Percentiles rank a stretch among this genome's conserved stretches.
phyloP scores from a whole-genome alignment of 2,329 filamentous ascomycete species.

The Colletotrichum viniferum region DNA sequence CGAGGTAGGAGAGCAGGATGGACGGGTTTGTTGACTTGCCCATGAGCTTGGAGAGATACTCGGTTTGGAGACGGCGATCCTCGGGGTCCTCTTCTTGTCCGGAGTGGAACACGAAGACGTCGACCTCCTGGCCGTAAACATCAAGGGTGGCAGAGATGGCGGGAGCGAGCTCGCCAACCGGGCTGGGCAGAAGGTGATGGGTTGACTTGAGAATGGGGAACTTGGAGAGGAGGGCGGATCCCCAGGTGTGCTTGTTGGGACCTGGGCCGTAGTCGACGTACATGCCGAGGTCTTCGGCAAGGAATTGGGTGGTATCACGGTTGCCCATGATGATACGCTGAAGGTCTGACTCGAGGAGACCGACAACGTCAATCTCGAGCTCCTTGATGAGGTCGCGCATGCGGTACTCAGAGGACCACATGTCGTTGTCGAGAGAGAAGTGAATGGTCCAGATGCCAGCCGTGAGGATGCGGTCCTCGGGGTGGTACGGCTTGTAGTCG shows the following conservation, averaged over 20 bases:
- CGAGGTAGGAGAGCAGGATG: slow-evolving; percentile 88
- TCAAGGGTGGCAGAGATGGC: slow-evolving; percentile 97
- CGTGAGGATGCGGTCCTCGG: slow-evolving; percentile 84
- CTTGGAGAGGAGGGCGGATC: slow-evolving; percentile 88
- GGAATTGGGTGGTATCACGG: slow-evolving; percentile 91
- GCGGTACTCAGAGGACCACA: slow-evolving; percentile 96
- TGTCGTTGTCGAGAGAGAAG: slow-evolving; percentile 96
- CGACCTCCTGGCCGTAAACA: slow-evolving; percentile 86
- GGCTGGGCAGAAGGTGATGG: slow-evolving; percentile 91
- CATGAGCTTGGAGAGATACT: slow-evolving; percentile 90
- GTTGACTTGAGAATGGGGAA: slow-evolving; percentile 98
- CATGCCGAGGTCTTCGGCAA: slow-evolving; percentile 97
- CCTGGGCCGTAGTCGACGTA: slow-evolving; percentile 97
- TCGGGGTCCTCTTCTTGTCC: slow-evolving; percentile 97
- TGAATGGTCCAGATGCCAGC: slow-evolving; percentile 99
- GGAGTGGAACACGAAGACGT: slow-evolving; percentile 98
- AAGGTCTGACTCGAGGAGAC: slow-evolving; percentile 89
- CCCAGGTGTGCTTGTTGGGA: slow-evolving; percentile 99
- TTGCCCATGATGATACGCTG: slow-evolving; percentile 99
- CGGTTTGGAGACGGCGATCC: slow-evolving; percentile 83
- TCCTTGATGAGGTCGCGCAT: slow-evolving; percentile 92
- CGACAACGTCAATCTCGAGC: slow-evolving; percentile 95
- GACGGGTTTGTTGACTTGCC: slow-evolving; percentile 78
- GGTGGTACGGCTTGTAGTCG: slow-evolving; percentile 89
- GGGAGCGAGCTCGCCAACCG: slow-evolving; percentile 91